These are phyloP conservation scores for Colletotrichum filicis DNA, from an alignment of 2,329 filamentous ascomycete species.

Conservation along the genomic window DNA sequence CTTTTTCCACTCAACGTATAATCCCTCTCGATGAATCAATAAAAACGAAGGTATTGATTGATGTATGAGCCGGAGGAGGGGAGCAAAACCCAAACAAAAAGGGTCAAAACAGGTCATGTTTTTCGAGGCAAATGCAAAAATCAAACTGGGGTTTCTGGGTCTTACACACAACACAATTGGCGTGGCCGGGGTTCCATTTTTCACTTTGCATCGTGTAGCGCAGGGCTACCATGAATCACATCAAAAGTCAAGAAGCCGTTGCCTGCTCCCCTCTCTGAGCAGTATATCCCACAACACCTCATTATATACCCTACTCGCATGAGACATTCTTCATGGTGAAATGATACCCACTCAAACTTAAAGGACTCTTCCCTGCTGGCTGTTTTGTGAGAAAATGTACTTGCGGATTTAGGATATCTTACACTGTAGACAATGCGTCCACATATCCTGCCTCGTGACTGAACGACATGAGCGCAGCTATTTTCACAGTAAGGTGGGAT, in stretches of 20 bases:
- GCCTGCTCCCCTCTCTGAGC: slow-evolving; percentile 6
- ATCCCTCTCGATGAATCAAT: neutral
- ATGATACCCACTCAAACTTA: slow-evolving; percentile 8
- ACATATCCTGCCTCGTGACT: too few species aligned
- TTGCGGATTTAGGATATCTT: too few species aligned
- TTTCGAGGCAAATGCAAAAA: slow-evolving; percentile 11
- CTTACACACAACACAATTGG: slow-evolving; percentile 2
- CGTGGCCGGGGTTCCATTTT: slow-evolving; percentile 12
- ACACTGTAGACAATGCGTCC: too few species aligned
- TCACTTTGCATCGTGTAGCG: slow-evolving; percentile 5
- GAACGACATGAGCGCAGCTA: too few species aligned
- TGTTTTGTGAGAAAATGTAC: too few species aligned
- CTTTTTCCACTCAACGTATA: neutral
- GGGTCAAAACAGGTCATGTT: slow-evolving; percentile 10
- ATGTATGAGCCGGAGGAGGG: slow-evolving; percentile 6
- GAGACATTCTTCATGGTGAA: slow-evolving; percentile 12
- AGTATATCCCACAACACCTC: neutral
- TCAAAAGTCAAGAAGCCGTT: slow-evolving; percentile 12
- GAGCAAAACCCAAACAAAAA: slow-evolving; percentile 6
- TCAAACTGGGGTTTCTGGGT: slow-evolving; percentile 12
- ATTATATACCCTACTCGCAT: neutral
- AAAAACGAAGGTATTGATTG: neutral
- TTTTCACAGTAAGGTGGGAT: too few species aligned
- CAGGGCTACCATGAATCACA: slow-evolving; percentile 16
- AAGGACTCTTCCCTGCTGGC: neutral